These are phyloP conservation scores for Tetracentron sinense DNA, from an alignment of 164 flowering plant species.

Conservation along the genomic window DNA sequence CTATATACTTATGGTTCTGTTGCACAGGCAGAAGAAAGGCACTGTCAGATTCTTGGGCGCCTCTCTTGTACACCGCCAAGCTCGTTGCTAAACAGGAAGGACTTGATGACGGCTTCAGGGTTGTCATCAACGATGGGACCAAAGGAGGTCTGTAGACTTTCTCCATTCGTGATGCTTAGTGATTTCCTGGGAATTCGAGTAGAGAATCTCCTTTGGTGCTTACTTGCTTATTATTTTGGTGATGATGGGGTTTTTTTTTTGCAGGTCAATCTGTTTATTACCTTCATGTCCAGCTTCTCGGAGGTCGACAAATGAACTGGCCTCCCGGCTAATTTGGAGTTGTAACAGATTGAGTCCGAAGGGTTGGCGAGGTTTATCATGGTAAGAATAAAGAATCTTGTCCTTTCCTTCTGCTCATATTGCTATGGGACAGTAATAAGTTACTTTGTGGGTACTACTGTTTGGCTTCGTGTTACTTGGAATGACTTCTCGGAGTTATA, in stretches of 20 bases:
- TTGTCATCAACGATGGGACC: conserved; percentile 97
- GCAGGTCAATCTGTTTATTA: conserved; percentile 97
- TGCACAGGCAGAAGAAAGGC: conserved; percentile 86
- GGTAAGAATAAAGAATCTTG: background rate
- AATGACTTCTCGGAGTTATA: background rate
- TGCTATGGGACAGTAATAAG: background rate
- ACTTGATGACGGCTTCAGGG: conserved; percentile 77
- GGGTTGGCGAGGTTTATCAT: background rate
- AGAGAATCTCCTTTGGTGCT: too few species aligned
- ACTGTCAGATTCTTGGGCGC: conserved; percentile 78
- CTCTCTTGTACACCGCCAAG: conserved; percentile 90
- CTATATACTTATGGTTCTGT: too few species aligned
- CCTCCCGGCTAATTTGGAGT: conserved; percentile 70
- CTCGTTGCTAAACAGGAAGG: conserved; percentile 95
- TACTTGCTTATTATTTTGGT: conserved; percentile 1
- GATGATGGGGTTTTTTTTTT: background rate
- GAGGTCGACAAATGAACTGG: conserved; percentile 98
- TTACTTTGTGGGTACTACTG: background rate
- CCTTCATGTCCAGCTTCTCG: conserved; percentile 83
- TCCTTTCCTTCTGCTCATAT: background rate
- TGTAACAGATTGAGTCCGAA: background rate
- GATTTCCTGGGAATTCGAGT: too few species aligned
- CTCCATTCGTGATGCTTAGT: too few species aligned
- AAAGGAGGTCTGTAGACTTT: conserved; percentile 54
- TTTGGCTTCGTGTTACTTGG: background rate